Evolutionary conservation across 495 filamentous ascomycete species (phyloP), one percentile per base, ranked within the genome.

Genomic region (Tetracladium setigerum): DNA sequence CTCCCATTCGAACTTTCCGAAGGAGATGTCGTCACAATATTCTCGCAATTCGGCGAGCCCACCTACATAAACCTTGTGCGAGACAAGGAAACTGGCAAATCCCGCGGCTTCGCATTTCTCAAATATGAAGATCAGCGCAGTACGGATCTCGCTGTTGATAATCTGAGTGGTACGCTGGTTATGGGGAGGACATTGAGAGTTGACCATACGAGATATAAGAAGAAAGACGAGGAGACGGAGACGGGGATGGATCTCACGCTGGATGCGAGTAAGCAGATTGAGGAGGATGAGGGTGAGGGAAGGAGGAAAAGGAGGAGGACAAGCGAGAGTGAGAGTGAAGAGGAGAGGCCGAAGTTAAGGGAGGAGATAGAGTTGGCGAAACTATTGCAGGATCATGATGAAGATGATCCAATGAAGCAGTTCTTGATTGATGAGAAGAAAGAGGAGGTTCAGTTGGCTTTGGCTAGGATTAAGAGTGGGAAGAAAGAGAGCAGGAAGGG

Each of bases 101-200:
- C 85, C 52, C 83, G 82, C 46, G 92, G 92, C 1, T 99, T 96
- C 54, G 87, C 83, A 1, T 99, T 89, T 71, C 74, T 98, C 43
- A 98, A 98, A 64, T 98, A 96, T 65, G 92, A 98, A 61, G 92
- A 98, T 65, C 92, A 98, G 74, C 81, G 94, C 49, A 95, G 89
- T 62, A 91, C 86, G 34, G 89, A 95, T 65, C 70, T 98, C 30
- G 92, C 92, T 1, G 92, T 98, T 2, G 92, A 98, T 66, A 98
- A 98, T 62, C 66, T 98, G 5, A 84, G 88, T 37, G 92, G 92
- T 13, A 82, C 89, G 18, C 83, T 77, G 22, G 83, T 98, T 14
- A 72, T 87, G 62, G 89, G 89, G 0, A 72, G 91, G 38, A 65
- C 86, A 40, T 63, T 98, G 33, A 81, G 86, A 52, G 92, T 98